A percentile compares a stretch with the other conserved stretches of the same genome.
These are phyloP conservation scores for Trametopsis cervina DNA, from an alignment of 768 basidiomycete genomes.

Conservation along the genomic window DNA sequence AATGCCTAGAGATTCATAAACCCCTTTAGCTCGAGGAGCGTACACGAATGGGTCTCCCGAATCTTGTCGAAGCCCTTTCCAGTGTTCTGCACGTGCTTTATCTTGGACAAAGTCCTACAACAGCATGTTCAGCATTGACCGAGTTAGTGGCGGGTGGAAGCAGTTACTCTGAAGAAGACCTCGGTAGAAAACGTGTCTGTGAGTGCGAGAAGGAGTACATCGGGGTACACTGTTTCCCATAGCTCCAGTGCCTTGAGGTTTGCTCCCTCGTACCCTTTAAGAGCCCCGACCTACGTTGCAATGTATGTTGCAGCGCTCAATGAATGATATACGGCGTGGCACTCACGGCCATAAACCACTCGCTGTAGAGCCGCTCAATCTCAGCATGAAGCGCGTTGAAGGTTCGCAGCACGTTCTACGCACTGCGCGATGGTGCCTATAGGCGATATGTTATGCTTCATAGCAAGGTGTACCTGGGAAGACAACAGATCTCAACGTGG, in stretches of 20 bases:
- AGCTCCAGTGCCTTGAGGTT: slow-evolving; percentile 71
- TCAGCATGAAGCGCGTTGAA: background rate
- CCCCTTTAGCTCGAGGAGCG: slow-evolving; percentile 61
- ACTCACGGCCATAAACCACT: slow-evolving; percentile 88
- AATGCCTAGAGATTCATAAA: slow-evolving; percentile 67
- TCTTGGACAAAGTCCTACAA: slow-evolving; percentile 51
- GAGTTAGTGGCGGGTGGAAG: background rate
- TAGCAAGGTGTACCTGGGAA: slow-evolving; percentile 75
- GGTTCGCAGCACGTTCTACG: slow-evolving; percentile 17
- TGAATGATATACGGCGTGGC: background rate
- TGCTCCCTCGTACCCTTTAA: slow-evolving; percentile 74
- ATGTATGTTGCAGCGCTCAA: background rate
- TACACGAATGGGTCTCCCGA: slow-evolving; percentile 88
- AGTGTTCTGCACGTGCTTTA: slow-evolving; percentile 55
- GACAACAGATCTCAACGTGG: slow-evolving; percentile 1
- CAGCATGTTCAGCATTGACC: background rate
- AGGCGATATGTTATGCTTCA: slow-evolving; percentile 55
- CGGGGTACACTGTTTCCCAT: slow-evolving; percentile 76
- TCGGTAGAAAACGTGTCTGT: slow-evolving; percentile 94
- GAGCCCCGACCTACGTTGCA: slow-evolving; percentile 80
- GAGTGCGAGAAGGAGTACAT: slow-evolving; percentile 62
- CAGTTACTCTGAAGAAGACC: slow-evolving; percentile 69
- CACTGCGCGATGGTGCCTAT: slow-evolving; percentile 87
- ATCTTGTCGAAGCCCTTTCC: slow-evolving; percentile 88
- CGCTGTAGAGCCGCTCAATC: slow-evolving; percentile 34